Percentiles rank a stretch among this genome's conserved stretches.
Conservation (phyloP, 1,284 basidiomycete species). For the Rhizoctonia solani region DNA sequence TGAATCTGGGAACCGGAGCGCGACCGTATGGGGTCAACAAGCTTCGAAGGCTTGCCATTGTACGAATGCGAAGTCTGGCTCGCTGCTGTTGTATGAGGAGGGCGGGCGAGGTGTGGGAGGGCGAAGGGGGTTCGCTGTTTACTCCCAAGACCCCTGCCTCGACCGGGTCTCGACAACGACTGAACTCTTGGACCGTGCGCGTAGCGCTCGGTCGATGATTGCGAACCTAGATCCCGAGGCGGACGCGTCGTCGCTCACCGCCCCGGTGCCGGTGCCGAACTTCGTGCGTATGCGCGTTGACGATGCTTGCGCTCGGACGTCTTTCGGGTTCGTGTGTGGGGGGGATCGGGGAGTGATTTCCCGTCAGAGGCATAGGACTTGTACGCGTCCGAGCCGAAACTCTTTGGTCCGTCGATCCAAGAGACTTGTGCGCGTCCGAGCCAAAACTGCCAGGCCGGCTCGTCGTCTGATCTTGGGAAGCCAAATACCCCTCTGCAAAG, state of each 20-base stretch:
- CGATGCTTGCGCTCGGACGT: constrained; percentile 3
- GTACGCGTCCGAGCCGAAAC: not conserved
- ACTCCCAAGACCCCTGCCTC: constrained; percentile 8
- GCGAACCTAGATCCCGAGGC: not conserved
- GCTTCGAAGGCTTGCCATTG: too few species aligned
- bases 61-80: too few species aligned
- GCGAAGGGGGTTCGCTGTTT: constrained; percentile 23
- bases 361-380: not conserved
- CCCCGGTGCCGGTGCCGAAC: not conserved
- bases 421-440: not conserved
- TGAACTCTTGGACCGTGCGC: constrained; percentile 6
- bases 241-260: not conserved
- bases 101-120: not conserved
- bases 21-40: too few species aligned
- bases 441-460: not conserved
- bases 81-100: too few species aligned
- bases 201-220: constrained; percentile 10
- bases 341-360: not conserved
- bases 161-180: not conserved
- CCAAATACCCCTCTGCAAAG: constrained; percentile 25
- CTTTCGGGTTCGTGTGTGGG: not conserved
- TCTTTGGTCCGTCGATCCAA: not conserved
- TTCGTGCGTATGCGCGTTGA: constrained; percentile 9
- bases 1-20: not conserved
- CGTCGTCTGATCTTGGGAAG: not conserved